Percentiles rank a stretch among this genome's conserved stretches.
Conservation (phyloP, 371 early-diverging fungal species). For the Syncephalastrum contaminatum region DNA sequence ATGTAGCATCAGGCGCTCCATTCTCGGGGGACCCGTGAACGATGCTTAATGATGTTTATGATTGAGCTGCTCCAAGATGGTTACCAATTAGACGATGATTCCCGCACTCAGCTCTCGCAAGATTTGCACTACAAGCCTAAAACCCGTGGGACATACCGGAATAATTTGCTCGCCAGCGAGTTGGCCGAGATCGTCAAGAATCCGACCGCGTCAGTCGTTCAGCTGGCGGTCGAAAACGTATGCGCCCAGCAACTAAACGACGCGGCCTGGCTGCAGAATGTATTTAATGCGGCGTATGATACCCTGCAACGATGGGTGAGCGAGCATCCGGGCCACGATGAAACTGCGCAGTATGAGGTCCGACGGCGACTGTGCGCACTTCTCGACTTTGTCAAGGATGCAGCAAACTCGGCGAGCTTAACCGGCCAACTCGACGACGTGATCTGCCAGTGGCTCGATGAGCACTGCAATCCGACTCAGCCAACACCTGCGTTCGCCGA, state of each 20-base stretch:
- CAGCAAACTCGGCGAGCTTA: slow-evolving; percentile 26
- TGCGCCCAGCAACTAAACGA: slow-evolving; percentile 40
- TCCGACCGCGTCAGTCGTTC: slow-evolving; percentile 22
- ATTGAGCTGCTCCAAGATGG: slow-evolving; percentile 50
- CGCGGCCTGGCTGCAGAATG: slow-evolving; percentile 36
- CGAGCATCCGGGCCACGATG: slow-evolving; percentile 22
- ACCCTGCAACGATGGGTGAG: slow-evolving; percentile 30
- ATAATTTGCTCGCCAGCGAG: slow-evolving; percentile 26
- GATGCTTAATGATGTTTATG: slow-evolving; percentile 50
- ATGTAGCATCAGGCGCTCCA: slow-evolving; percentile 40
- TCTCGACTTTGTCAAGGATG: slow-evolving; percentile 31
- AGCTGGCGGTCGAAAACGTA: slow-evolving; percentile 35
- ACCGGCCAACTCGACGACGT: slow-evolving; percentile 43
- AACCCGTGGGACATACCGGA: slow-evolving; percentile 7
- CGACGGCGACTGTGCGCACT: slow-evolving; percentile 25
- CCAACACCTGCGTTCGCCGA: slow-evolving; percentile 22
- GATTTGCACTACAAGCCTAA: slow-evolving; percentile 36
- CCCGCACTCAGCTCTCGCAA: slow-evolving; percentile 32
- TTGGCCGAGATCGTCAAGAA: slow-evolving; percentile 36
- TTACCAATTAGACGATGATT: slow-evolving; percentile 29
- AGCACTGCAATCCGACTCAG: slow-evolving; percentile 13
- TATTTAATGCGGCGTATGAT: slow-evolving; percentile 45
- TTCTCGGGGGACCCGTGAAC: slow-evolving; percentile 30
- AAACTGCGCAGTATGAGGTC: slow-evolving; percentile 23
- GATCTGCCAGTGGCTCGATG: slow-evolving; percentile 33